Conservation (phyloP, 225 moss, liverwort and hornwort species). For the Pseudisothecium myosuroides region DNA sequence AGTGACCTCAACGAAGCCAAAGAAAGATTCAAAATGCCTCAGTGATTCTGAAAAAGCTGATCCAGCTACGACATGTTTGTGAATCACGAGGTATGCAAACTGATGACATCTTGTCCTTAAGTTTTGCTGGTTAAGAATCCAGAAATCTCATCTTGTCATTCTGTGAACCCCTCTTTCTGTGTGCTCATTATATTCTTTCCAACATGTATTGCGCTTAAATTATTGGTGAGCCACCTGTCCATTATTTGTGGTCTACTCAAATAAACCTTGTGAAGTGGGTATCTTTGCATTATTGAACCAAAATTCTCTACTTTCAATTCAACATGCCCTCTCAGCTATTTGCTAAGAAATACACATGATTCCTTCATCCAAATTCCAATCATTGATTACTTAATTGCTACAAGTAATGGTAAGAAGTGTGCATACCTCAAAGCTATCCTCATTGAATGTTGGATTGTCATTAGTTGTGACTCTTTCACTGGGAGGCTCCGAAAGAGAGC, state of each 20-base stretch:
- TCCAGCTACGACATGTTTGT: neutral
- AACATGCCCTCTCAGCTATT: neutral
- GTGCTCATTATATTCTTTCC: neutral
- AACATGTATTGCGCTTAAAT: neutral
- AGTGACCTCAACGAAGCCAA: neutral
- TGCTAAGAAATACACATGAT: neutral
- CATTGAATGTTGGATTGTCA: neutral
- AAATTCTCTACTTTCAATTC: neutral
- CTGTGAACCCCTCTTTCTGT: neutral
- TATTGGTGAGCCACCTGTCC: neutral
- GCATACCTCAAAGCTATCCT: slow-evolving; percentile 10
- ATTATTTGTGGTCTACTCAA: too few relatives aligned
- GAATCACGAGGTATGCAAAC: neutral
- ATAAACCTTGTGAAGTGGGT: neutral
- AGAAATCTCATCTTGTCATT: neutral
- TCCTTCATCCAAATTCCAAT: neutral
- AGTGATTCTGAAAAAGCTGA: neutral
- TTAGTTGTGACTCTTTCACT: neutral
- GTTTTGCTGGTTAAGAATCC: too few relatives aligned
- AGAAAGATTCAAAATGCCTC: neutral
- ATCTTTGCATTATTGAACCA: neutral
- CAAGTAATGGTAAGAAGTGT: neutral
- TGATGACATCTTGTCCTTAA: neutral
- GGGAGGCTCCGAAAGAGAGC: neutral
- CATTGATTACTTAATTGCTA: neutral